phyloP scores from a whole-genome alignment of 179 eudicot genomes.

The Drosera spatulata region DNA sequence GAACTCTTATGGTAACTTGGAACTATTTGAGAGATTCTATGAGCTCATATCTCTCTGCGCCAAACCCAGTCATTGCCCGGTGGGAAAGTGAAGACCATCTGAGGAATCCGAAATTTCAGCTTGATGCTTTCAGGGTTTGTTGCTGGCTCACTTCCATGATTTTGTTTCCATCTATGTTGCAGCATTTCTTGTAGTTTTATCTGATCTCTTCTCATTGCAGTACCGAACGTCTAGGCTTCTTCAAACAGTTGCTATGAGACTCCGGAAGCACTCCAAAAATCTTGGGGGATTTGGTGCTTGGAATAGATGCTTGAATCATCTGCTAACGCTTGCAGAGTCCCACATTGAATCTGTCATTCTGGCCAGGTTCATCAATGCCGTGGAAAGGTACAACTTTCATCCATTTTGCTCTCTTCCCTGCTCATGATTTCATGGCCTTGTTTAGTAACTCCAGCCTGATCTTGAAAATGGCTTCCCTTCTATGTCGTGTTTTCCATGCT shows the following conservation, averaged over 20 bases:
- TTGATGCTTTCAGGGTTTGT: constrained; percentile 84
- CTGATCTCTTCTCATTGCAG: constrained; percentile 27
- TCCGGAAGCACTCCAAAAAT: constrained; percentile 71
- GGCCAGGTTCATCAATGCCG: constrained; percentile 76
- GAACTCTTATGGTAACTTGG: constrained; percentile 80
- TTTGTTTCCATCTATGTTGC: not conserved
- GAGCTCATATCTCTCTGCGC: constrained; percentile 83
- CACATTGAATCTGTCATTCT: constrained; percentile 92
- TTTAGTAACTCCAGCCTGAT: not conserved
- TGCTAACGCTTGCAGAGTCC: constrained; percentile 89
- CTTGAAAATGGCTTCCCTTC: too few relatives aligned
- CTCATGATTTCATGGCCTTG: not conserved
- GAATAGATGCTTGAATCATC: constrained; percentile 97
- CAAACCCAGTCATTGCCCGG: constrained; percentile 88
- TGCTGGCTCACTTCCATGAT: not conserved
- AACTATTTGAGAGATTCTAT: constrained; percentile 87
- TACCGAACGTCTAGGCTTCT: constrained; percentile 97
- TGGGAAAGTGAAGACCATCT: constrained; percentile 95
- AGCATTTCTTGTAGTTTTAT: not conserved
- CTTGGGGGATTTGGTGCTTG: constrained; percentile 94
- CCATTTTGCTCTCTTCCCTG: not conserved
- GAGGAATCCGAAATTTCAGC: constrained; percentile 85
- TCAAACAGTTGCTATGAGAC: constrained; percentile 79
- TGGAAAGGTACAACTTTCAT: constrained; percentile 34
- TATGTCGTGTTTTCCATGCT: too few relatives aligned